Evolutionary conservation across 805 yeast genomes (phyloP), one percentile per base, ranked within the genome.

Genomic region (Kazachstania psychrophila): DNA sequence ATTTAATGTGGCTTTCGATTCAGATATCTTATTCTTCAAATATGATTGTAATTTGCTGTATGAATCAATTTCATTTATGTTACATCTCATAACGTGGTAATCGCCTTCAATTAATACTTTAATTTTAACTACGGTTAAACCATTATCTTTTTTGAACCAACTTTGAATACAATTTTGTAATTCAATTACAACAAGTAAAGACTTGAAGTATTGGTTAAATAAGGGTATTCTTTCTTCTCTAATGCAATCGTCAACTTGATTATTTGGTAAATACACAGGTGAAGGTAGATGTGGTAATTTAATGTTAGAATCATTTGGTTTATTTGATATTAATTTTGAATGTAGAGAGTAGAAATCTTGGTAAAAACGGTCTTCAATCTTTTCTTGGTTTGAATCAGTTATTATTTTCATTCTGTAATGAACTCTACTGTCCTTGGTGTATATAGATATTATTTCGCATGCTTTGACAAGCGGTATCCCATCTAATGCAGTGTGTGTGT

Each of bases 271-370:
- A 18, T 19, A 9, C 6, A 33, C 19, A 18, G 49, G 49, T 11
- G 36, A 22, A 10, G 49, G 49, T 31, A 45, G 28, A 12, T 17
- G 28, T n/a, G 49, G 49, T 7, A 39, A 10, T 22, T 33, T 6
- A 4, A 28, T 5, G 8, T 19, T 14, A 5, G 13, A 7, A 15
- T 15, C 24, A 7, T 15, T 11, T 3, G 35, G 15, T 2, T 5
- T 24, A 8, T 10, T 19, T 14, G 10, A 31, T 12, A 46, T 16
- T 29, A 50, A 14, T 32, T 40, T 35, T 10, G 41, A 27, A 32
- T 52, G 58, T 33, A 52, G 33, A 17, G 34, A 26, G 33, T 51
- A 52, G 33, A 51, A 51, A 31, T 51, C 50, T 15, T 47, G 45
- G 25, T 49, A 51, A 28, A 43, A 45, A 9, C 48, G 38, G 20